Evolutionary conservation across 1,139 yeast genomes (phyloP), one percentile per base, ranked within the genome.

Genomic region (Saccharomycopsis hybrid): DNA sequence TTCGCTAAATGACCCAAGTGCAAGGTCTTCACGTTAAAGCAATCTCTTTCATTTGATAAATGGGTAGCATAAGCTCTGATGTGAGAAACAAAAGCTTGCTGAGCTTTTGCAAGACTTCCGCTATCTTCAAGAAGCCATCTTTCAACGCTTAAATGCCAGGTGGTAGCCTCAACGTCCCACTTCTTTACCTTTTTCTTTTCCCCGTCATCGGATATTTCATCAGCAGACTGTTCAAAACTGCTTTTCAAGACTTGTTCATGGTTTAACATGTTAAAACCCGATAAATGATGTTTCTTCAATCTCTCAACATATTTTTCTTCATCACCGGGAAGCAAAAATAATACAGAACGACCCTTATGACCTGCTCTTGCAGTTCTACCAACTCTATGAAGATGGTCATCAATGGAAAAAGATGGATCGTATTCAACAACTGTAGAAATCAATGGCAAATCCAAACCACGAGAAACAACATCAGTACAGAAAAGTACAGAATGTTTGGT

Each of bases 51-150:
- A 1, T 80, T 62, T 0, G 90, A 71, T 55, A 88, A 77, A 70
- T 92, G 99, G 0, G 99, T 92, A n/a, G 98, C 88, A 63, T 92
- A 92, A 0, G 98, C 98, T 61, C 97, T 76, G 42, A 92, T 73
- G 65, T 92, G 97, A 55, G 96, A 84, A 7, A 85, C 80, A 62
- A 87, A 92, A 1, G 87, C 97, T 59, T 81, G 78, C 13, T 77
- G 75, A 0, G 96, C 95, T 13, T 72, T 62, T 27, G 77, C 80
- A 50, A 81, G 83, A 9, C 76, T 76, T 0, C 70, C 65, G 1
- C 75, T 67, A 58, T 85, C 86, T 58, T 81, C 94, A 45, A 92
- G 67, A 33, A 90, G 70, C 85, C 95, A 85, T 62, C 97, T 73
- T 69, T 92, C 99, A 13, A 88, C 77, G 51, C 85, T 82, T 58